Evolutionary conservation across 1,139 yeast species (phyloP).

Genomic region (Geotrichum histeridarum): DNA sequence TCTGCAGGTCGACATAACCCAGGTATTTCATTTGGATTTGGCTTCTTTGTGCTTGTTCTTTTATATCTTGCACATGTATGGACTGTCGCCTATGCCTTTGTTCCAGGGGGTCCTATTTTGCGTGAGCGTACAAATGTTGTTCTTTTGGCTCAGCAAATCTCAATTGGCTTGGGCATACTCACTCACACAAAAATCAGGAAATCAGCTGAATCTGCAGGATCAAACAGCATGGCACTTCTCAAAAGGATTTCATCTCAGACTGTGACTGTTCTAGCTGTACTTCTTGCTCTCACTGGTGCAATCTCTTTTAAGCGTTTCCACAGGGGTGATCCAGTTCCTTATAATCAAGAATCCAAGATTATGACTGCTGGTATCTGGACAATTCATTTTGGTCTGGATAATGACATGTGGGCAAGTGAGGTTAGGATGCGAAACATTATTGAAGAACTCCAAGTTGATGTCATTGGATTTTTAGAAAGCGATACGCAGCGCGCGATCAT

Average conservation of each 20-base stretch:
- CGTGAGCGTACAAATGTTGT: constrained; percentile 85
- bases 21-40: constrained; percentile 52
- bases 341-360: constrained; percentile 66
- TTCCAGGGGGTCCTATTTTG: constrained; percentile 83
- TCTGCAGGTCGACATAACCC: constrained; percentile 55
- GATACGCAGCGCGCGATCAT: constrained; percentile 92
- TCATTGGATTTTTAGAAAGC: constrained; percentile 83
- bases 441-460: constrained; percentile 80
- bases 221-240: constrained; percentile 24
- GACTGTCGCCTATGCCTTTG: constrained; percentile 97
- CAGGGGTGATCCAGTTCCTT: constrained; percentile 57
- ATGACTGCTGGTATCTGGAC: constrained; percentile 98
- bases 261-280: constrained; percentile 27
- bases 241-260: constrained; percentile 30
- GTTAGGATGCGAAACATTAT: constrained; percentile 80
- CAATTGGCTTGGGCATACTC: constrained; percentile 40
- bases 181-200: constrained; percentile 26
- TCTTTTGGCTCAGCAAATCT: constrained; percentile 48
- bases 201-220: constrained; percentile 20
- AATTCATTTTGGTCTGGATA: constrained; percentile 91
- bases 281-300: constrained; percentile 36
- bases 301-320: constrained; percentile 59
- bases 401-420: constrained; percentile 98
- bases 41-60: constrained; percentile 50
- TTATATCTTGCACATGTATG: constrained; percentile 80